Percentiles rank a stretch among this genome's conserved stretches.
Evolutionary conservation across 768 basidiomycete species (phyloP).

Genomic region (Leucocoprinus birnbaumii): DNA sequence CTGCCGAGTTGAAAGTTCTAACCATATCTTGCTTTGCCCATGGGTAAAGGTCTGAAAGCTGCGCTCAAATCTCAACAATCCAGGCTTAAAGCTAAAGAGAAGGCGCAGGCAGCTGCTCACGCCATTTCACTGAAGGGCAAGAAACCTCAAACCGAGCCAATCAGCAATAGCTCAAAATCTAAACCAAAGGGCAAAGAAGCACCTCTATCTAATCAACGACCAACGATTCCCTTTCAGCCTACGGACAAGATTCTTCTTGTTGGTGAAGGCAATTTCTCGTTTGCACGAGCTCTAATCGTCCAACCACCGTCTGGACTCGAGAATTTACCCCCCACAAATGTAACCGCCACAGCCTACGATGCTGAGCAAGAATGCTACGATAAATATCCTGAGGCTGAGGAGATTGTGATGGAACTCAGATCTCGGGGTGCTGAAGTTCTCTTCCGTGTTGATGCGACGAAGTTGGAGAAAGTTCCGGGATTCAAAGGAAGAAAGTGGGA

Average conservation of each 20-base stretch:
- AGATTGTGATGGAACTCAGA: slow-evolving; percentile 52
- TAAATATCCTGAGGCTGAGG: slow-evolving; percentile 78
- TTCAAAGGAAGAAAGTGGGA: slow-evolving; percentile 71
- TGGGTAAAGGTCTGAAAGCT: slow-evolving; percentile 65
- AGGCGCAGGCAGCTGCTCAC: slow-evolving; percentile 47
- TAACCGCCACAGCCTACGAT: slow-evolving; percentile 88
- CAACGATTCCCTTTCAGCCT: slow-evolving; percentile 61
- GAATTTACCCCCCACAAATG: slow-evolving; percentile 56
- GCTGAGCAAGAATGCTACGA: slow-evolving; percentile 66
- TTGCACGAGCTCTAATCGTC: slow-evolving; percentile 66
- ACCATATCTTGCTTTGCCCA: slow-evolving; percentile 7
- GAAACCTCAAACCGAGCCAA: slow-evolving; percentile 18
- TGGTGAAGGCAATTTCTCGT: slow-evolving; percentile 97
- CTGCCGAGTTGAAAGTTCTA: neutral
- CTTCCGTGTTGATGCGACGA: slow-evolving; percentile 85
- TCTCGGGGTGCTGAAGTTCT: slow-evolving; percentile 65
- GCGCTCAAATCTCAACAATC: slow-evolving; percentile 70
- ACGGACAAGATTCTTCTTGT: slow-evolving; percentile 74
- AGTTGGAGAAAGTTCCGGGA: slow-evolving; percentile 52
- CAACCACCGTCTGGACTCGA: slow-evolving; percentile 38
- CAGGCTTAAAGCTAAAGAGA: slow-evolving; percentile 60
- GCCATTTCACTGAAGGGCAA: slow-evolving; percentile 47
- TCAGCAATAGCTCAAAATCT: slow-evolving; percentile 18
- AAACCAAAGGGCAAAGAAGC: slow-evolving; percentile 14
- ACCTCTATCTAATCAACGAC: slow-evolving; percentile 18